Conservation (phyloP, 2,329 filamentous ascomycete genomes). For the Sporothrix variecibatus region DNA sequence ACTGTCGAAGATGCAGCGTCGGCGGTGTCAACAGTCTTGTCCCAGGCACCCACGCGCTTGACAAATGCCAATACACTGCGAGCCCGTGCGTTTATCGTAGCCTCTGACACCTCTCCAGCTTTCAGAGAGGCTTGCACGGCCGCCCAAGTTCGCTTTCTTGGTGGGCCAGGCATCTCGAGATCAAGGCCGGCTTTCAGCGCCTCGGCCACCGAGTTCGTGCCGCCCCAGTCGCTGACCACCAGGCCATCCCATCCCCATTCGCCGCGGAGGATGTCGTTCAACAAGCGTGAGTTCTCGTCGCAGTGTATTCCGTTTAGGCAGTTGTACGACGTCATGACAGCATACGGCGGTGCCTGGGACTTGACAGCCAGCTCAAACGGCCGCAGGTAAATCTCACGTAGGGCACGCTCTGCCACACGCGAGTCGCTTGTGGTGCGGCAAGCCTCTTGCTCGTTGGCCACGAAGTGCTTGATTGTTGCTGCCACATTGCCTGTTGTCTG, state of each 20-base stretch:
- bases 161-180: slow-evolving; percentile 58
- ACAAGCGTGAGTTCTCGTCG: slow-evolving; percentile 55
- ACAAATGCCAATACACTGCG: neutral
- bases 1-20: neutral
- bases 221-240: slow-evolving; percentile 62
- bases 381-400: slow-evolving; percentile 70
- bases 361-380: slow-evolving; percentile 73
- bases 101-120: neutral
- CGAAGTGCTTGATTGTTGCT: too few species aligned
- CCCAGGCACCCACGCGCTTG: slow-evolving; percentile 10
- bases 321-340: slow-evolving; percentile 69
- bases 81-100: neutral
- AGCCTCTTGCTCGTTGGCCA: slow-evolving; percentile 73
- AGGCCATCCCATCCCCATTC: slow-evolving; percentile 64
- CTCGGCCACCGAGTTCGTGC: slow-evolving; percentile 56
- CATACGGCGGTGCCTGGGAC: slow-evolving; percentile 65
- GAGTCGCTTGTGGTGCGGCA: slow-evolving; percentile 65
- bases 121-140: neutral
- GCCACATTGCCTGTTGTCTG: slow-evolving; percentile 69
- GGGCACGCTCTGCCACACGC: slow-evolving; percentile 62
- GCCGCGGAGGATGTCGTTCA: slow-evolving; percentile 58
- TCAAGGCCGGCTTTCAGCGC: slow-evolving; percentile 58
- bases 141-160: slow-evolving; percentile 30
- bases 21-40: neutral
- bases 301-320: slow-evolving; percentile 64